Percentiles rank a stretch among this genome's conserved stretches.
Conservation (phyloP, 2,329 filamentous ascomycete genomes). For the Colletotrichum magnum region DNA sequence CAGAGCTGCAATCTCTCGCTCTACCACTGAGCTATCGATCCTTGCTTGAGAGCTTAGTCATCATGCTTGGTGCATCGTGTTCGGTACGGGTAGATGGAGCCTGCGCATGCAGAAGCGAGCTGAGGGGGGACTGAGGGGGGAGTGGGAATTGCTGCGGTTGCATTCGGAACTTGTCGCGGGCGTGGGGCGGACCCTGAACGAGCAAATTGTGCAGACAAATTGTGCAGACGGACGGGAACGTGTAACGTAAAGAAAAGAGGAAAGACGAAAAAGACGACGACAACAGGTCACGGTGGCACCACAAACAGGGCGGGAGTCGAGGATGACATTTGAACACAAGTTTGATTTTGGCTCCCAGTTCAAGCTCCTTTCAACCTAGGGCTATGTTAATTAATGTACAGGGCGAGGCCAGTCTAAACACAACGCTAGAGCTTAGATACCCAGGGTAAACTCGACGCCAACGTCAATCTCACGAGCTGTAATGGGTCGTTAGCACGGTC, state of each 20-base stretch:
- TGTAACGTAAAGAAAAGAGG: background rate
- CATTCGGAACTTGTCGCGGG: background rate
- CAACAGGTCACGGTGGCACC: background rate
- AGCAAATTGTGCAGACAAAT: constrained; percentile 2
- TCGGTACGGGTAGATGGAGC: too few relatives aligned
- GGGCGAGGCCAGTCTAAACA: constrained; percentile 39
- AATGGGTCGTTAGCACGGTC: constrained; percentile 39
- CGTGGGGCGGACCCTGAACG: constrained; percentile 24
- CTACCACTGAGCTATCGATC: constrained; percentile 42
- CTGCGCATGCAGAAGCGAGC: too few relatives aligned
- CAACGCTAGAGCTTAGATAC: constrained; percentile 76
- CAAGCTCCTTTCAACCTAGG: constrained; percentile 32
- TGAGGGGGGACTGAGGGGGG: too few relatives aligned
- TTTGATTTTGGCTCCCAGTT: background rate
- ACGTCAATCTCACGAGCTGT: constrained; percentile 95
- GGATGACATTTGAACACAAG: constrained; percentile 6
- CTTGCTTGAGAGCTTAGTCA: constrained; percentile 26
- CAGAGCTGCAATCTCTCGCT: constrained; percentile 39
- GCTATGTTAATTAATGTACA: constrained; percentile 43
- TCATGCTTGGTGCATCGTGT: background rate
- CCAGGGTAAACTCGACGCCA: constrained; percentile 93
- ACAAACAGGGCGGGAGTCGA: background rate
- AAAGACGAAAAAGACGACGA: background rate
- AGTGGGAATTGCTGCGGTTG: too few relatives aligned
- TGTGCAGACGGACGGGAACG: background rate